Evolutionary conservation across 495 filamentous ascomycete genomes (phyloP).

Genomic region (Darksidea phi): DNA sequence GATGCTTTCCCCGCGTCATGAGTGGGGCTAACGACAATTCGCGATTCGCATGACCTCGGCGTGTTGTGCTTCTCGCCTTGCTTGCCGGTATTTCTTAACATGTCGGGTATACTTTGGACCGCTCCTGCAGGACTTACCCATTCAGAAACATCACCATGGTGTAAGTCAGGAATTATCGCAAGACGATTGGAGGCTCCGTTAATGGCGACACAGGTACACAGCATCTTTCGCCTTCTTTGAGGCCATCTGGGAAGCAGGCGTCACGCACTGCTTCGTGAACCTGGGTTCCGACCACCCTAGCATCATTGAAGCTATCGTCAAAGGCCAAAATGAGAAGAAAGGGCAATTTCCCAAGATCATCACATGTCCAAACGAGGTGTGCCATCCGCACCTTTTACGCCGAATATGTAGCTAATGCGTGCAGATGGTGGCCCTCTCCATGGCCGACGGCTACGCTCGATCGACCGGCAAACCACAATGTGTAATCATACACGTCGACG

Average conservation of each 20-base stretch:
- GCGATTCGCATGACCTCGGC: background rate
- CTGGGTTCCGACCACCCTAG: slow-evolving; percentile 90
- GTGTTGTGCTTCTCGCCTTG: background rate
- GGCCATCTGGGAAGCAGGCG: slow-evolving; percentile 86
- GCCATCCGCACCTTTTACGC: background rate
- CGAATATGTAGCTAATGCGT: background rate
- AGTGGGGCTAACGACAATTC: background rate
- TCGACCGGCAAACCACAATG: slow-evolving; percentile 81
- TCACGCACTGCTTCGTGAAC: slow-evolving; percentile 90
- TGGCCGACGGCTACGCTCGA: slow-evolving; percentile 93
- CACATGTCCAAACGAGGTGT: slow-evolving; percentile 87
- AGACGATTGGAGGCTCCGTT: background rate
- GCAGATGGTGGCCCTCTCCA: slow-evolving; percentile 95
- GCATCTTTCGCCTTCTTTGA: slow-evolving; percentile 91
- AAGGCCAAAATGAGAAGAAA: slow-evolving; percentile 66
- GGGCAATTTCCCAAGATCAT: slow-evolving; percentile 80
- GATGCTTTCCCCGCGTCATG: background rate
- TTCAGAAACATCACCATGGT: background rate
- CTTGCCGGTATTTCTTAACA: background rate
- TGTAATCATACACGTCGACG: slow-evolving; percentile 94
- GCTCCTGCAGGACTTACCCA: too few species aligned
- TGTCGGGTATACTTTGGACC: background rate
- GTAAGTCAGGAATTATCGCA: background rate
- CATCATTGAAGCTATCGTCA: slow-evolving; percentile 95
- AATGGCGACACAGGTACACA: slow-evolving; percentile 51